Evolutionary conservation across 2,329 filamentous ascomycete species (phyloP), one percentile per base, ranked within the genome.

Genomic region (Claviceps paspali): DNA sequence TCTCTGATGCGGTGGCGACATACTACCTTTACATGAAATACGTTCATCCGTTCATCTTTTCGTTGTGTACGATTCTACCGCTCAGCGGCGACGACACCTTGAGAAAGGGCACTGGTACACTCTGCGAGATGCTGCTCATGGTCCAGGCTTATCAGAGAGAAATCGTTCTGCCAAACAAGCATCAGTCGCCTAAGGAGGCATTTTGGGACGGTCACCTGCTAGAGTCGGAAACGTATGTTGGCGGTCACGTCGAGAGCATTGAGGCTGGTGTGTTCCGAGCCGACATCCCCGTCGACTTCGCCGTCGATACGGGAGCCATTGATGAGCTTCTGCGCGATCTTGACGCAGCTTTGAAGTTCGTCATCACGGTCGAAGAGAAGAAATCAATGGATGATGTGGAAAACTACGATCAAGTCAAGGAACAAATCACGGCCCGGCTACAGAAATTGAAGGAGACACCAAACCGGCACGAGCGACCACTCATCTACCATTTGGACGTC

Each of bases 1-100:
- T 98, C 31, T 98, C 92, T 51, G 92, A 98, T 68, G 92, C 92
- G 8, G 91, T 98, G 35, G 91, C 91, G 17, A 98, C 91, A 0
- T 98, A 98, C 56, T 98, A 98, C 54, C 65, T 98, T 43, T 98
- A 98, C 69, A 98, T 98, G 92, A 98, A 98, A 79, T 98, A 98
- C 57, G 84, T 98, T n/a, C 91, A 98, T 56, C 91, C 91, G 3
- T 98, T 98, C 65, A 91, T 98, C 56, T 98, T 98, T 68, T 96
- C 92, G 1, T 67, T 98, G 0, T 98, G 91, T 61, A 98, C 87
- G 1, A 95, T 98, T 62, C 68, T 98, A 55, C 91, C 91, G 0
- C 69, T 98, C 1, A 85, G 84, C 31, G 85, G 87, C 24, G 88
- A 98, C 51, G 91, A 96, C 53, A 84, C 87, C 2, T 59, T 96